Evolutionary conservation across 306 rosid species (phyloP).

Genomic region (Lotus japonicus): DNA sequence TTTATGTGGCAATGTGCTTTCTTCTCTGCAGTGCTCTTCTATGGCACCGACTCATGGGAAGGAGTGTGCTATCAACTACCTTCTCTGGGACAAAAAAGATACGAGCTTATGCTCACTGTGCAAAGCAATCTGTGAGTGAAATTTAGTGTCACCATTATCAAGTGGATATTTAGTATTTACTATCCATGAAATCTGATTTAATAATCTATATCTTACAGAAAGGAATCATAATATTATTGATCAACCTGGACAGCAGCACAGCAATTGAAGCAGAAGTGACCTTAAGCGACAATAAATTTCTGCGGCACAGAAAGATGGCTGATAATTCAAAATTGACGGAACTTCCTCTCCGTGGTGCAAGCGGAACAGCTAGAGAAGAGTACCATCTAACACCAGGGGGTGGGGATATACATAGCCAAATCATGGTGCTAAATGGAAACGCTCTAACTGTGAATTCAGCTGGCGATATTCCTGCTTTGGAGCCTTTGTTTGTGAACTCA

Average conservation of each 20-base stretch:
- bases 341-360: slow-evolving; percentile 12
- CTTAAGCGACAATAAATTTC: slow-evolving; percentile 16
- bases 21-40: slow-evolving; percentile 71
- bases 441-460: slow-evolving; percentile 42
- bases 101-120: slow-evolving; percentile 85
- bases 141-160: neutral
- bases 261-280: slow-evolving; percentile 35
- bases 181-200: neutral
- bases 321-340: neutral
- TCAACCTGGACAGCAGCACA: slow-evolving; percentile 54
- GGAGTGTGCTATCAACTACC: slow-evolving; percentile 49
- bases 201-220: slow-evolving; percentile 43
- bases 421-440: slow-evolving; percentile 67
- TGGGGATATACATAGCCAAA: slow-evolving; percentile 73
- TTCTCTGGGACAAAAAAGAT: slow-evolving; percentile 57
- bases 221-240: slow-evolving; percentile 68
- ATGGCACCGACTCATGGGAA: slow-evolving; percentile 93
- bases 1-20: neutral
- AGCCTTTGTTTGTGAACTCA: slow-evolving; percentile 52
- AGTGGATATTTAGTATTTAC: neutral
- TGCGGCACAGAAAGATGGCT: slow-evolving; percentile 28
- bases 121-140: slow-evolving; percentile 73
- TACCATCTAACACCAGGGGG: slow-evolving; percentile 67
- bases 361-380: slow-evolving; percentile 53
- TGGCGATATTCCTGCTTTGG: slow-evolving; percentile 62